A percentile compares a stretch with the other conserved stretches of the same genome.
Conservation (phyloP, 2,329 filamentous ascomycete species). For the Ophiostoma pallidulum region DNA sequence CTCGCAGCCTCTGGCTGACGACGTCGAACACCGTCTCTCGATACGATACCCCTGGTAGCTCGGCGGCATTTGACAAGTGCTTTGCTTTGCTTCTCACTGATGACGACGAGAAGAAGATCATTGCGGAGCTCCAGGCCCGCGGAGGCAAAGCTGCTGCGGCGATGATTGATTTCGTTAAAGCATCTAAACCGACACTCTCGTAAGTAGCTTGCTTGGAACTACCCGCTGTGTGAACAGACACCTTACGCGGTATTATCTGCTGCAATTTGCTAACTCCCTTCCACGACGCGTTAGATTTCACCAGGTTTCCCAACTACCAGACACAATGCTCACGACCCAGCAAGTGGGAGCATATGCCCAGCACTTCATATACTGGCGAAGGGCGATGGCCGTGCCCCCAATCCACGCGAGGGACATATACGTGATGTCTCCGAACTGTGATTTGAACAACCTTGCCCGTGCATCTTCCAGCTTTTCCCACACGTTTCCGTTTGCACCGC, state of each 20-base stretch:
- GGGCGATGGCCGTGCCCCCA: constrained; percentile 82
- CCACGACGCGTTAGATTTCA: constrained; percentile 33
- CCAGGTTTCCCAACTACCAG: constrained; percentile 54
- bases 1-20: constrained; percentile 74
- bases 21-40: constrained; percentile 69
- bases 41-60: constrained; percentile 58
- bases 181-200: constrained; percentile 60
- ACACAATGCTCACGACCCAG: constrained; percentile 61
- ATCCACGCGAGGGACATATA: constrained; percentile 85
- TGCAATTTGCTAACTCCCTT: not conserved
- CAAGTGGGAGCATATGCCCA: constrained; percentile 82
- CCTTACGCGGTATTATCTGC: not conserved
- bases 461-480: constrained; percentile 65
- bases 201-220: constrained; percentile 27
- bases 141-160: constrained; percentile 65
- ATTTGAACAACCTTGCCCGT: constrained; percentile 59
- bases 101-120: constrained; percentile 67
- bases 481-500: constrained; percentile 73
- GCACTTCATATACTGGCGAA: constrained; percentile 93
- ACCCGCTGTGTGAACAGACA: too few relatives aligned
- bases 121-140: constrained; percentile 66
- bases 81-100: constrained; percentile 79
- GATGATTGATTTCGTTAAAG: constrained; percentile 71
- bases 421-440: constrained; percentile 82
- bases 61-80: constrained; percentile 67